These are phyloP conservation scores for Plasmodium berghei DNA, from an alignment of 169 alveolate genomes.

Conservation along the genomic window DNA sequence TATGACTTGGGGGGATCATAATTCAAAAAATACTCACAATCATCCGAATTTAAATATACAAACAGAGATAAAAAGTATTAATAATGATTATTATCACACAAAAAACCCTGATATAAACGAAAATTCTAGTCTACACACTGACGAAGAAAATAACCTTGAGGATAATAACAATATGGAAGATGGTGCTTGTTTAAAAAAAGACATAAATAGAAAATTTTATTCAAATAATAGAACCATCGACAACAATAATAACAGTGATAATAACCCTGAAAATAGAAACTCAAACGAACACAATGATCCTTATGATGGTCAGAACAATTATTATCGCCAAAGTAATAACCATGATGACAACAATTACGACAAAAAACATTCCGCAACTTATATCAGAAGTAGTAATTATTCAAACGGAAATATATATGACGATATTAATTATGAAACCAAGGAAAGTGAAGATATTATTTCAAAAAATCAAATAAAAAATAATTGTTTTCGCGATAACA, in stretches of 20 bases:
- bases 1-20: neutral
- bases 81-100: constrained; percentile 6
- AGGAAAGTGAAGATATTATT: neutral
- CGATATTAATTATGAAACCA: neutral
- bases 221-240: neutral
- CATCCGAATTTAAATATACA: neutral
- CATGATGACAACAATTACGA: constrained; percentile 10
- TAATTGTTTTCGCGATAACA: constrained; percentile 11
- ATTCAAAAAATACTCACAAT: neutral
- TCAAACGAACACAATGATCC: no score
- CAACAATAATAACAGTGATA: neutral
- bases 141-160: no score
- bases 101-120: neutral
- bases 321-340: neutral
- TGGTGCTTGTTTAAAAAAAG: neutral
- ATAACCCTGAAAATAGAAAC: neutral
- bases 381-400: constrained; percentile 22
- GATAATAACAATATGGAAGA: no score
- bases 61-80: neutral
- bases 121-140: no score
- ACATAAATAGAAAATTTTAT: constrained; percentile 3
- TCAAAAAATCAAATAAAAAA: constrained; percentile 18
- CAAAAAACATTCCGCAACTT: constrained; percentile 9
- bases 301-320: no score
- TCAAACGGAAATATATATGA: constrained; percentile 14